Evolutionary conservation across 2,329 filamentous ascomycete genomes (phyloP).

Genomic region (Fusarium temperatum): DNA sequence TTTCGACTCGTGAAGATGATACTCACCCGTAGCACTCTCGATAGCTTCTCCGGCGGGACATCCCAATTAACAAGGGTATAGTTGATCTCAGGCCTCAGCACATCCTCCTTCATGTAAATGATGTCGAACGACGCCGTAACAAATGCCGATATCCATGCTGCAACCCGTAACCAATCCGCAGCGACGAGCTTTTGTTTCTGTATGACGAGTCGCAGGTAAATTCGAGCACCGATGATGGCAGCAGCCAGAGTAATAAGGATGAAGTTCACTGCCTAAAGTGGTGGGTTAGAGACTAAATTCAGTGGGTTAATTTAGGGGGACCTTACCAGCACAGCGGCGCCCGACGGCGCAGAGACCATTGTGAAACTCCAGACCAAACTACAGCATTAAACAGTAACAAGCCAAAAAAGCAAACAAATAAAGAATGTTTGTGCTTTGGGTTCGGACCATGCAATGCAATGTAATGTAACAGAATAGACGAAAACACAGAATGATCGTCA

Average conservation of each 20-base stretch:
- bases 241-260: background rate
- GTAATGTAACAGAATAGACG: background rate
- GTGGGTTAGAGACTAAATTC: background rate
- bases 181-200: conserved; percentile 18
- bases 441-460: background rate
- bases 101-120: background rate
- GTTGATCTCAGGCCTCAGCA: conserved; percentile 2
- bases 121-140: conserved; percentile 8
- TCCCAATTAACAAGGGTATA: conserved; percentile 26
- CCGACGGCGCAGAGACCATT: conserved; percentile 15
- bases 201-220: conserved; percentile 25
- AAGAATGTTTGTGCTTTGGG: background rate
- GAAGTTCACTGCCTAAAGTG: background rate
- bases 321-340: conserved; percentile 9
- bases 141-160: conserved; percentile 16
- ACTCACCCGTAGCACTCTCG: background rate
- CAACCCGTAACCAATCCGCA: conserved; percentile 10
- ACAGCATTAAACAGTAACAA: background rate
- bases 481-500: background rate
- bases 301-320: background rate
- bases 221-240: conserved; percentile 13
- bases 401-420: background rate
- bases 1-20: background rate
- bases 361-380: background rate
- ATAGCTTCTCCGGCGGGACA: background rate